These are phyloP conservation scores for Leccinum subgranulosum DNA, from an alignment of 768 basidiomycete species.

Conservation along the genomic window DNA sequence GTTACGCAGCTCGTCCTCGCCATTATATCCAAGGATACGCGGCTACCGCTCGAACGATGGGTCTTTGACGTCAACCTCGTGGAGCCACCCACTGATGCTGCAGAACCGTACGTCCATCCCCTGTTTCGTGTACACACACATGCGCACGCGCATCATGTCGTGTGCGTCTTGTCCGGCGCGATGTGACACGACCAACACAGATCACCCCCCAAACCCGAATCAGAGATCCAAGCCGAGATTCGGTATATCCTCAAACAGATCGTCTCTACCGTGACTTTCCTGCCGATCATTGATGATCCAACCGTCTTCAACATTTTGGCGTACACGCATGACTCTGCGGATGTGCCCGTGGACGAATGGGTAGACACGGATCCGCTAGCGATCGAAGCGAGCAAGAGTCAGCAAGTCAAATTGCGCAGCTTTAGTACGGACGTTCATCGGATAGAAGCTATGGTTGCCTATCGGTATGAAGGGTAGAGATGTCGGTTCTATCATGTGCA, in stretches of 20 bases:
- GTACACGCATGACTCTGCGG: slow-evolving; percentile 89
- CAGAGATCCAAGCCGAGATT: slow-evolving; percentile 96
- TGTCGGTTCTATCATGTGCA: background rate
- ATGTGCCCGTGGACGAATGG: slow-evolving; percentile 93
- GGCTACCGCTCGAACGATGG: slow-evolving; percentile 93
- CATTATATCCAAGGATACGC: slow-evolving; percentile 92
- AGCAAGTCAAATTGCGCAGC: slow-evolving; percentile 90
- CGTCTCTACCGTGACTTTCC: slow-evolving; percentile 92
- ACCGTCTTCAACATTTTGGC: slow-evolving; percentile 98
- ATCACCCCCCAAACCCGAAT: slow-evolving; percentile 63
- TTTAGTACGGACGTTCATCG: slow-evolving; percentile 99
- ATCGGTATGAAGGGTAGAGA: slow-evolving; percentile 79
- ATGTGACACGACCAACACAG: slow-evolving; percentile 42
- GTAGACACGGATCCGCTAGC: slow-evolving; percentile 90
- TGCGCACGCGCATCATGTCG: background rate
- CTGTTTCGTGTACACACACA: background rate
- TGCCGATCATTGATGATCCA: slow-evolving; percentile 92
- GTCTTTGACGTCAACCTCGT: slow-evolving; percentile 94
- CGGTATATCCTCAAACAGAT: slow-evolving; percentile 98
- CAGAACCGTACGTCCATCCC: slow-evolving; percentile 45
- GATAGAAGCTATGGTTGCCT: slow-evolving; percentile 97
- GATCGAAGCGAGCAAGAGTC: slow-evolving; percentile 90
- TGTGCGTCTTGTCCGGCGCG: slow-evolving; percentile 64
- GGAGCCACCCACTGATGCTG: slow-evolving; percentile 51
- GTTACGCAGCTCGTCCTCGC: slow-evolving; percentile 94